Conservation (phyloP, 139 green algal genomes). For the Chlorella sp. region DNA sequence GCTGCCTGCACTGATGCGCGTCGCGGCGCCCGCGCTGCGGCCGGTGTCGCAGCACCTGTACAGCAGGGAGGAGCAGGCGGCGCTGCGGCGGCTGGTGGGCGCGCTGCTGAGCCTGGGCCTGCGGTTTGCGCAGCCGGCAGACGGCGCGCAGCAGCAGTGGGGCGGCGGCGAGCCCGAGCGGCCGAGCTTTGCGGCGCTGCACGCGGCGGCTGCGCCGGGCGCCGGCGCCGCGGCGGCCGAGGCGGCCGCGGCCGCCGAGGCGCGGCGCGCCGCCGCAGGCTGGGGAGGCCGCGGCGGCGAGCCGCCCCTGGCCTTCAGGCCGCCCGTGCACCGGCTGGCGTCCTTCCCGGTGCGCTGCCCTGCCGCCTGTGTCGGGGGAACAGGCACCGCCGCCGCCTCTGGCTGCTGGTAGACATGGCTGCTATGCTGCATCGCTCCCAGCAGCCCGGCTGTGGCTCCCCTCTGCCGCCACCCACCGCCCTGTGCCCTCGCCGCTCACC, state of each 20-base stretch:
- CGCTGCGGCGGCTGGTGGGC: slow-evolving; percentile 46
- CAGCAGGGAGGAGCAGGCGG: slow-evolving; percentile 43
- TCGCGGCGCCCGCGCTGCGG: slow-evolving; percentile 53
- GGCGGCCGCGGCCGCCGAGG: not conserved
- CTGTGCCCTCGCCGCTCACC: not conserved
- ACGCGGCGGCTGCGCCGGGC: too few species aligned
- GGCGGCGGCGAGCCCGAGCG: too few species aligned
- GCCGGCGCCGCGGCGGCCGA: not conserved
- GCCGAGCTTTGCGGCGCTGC: too few species aligned
- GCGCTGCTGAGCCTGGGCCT: slow-evolving; percentile 69
- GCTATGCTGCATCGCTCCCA: not conserved
- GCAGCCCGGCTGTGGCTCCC: not conserved
- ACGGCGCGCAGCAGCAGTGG: too few species aligned
- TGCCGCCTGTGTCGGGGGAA: too few species aligned
- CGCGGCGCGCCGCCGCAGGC: not conserved
- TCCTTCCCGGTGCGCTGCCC: slow-evolving; percentile 29
- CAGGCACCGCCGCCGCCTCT: not conserved
- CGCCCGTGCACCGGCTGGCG: slow-evolving; percentile 41
- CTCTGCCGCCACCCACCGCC: not conserved
- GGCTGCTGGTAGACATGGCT: not conserved
- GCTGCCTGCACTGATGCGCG: slow-evolving; percentile 57
- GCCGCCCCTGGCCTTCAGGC: slow-evolving; percentile 34
- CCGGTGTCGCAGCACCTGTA: slow-evolving; percentile 67
- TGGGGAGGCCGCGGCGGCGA: not conserved
- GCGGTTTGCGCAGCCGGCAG: slow-evolving; percentile 51